Evolutionary conservation across 139 green algal genomes (phyloP).

Genomic region (Axilococcus clingmanii): DNA sequence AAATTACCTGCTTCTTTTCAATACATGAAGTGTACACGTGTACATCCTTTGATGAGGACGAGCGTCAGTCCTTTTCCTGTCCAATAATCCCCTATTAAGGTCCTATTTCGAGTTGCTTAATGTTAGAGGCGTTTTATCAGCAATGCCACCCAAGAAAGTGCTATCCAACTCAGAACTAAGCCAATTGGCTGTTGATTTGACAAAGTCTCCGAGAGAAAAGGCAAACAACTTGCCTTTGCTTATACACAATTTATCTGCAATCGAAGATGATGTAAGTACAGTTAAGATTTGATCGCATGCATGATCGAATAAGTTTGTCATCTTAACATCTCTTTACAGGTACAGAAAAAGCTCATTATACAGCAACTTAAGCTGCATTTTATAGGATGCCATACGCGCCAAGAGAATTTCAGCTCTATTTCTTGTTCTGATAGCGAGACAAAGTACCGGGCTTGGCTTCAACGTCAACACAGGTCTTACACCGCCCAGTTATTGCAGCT

Average conservation of each 20-base stretch:
- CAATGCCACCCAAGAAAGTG: no score
- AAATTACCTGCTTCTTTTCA: no score
- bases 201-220: slow-evolving; percentile 8
- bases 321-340: neutral
- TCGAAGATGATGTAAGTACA: neutral
- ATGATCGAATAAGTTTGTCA: neutral
- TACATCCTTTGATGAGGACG: no score
- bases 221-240: slow-evolving; percentile 22
- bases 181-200: slow-evolving; percentile 9
- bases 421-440: neutral
- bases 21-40: no score
- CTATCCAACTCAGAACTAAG: neutral
- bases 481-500: slow-evolving; percentile 3
- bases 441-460: slow-evolving; percentile 11
- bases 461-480: slow-evolving; percentile 12
- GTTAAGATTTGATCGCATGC: neutral
- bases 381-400: slow-evolving; percentile 7
- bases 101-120: no score
- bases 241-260: neutral
- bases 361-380: slow-evolving; percentile 16
- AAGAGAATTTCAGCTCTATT: no score
- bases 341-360: slow-evolving; percentile 6
- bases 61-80: no score
- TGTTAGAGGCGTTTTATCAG: no score
- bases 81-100: no score